Conservation (phyloP, 805 yeast genomes). For the Saitoella complicata region DNA sequence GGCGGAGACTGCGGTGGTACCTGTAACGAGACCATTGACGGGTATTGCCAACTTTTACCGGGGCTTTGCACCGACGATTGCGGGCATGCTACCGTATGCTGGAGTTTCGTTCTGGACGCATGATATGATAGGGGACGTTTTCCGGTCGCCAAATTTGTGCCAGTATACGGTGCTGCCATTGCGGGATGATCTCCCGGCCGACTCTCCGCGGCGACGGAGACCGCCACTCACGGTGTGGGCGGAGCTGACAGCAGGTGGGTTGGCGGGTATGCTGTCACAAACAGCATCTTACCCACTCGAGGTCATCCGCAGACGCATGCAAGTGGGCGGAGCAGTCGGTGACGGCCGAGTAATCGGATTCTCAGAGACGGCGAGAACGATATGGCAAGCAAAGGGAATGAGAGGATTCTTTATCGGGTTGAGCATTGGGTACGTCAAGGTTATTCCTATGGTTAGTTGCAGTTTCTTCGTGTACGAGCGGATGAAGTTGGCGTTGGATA, state of each 20-base stretch:
- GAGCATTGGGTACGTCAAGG: slow-evolving; percentile 80
- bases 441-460: slow-evolving; percentile 90
- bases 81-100: slow-evolving; percentile 96
- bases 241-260: slow-evolving; percentile 81
- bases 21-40: slow-evolving; percentile 9
- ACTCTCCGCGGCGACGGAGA: slow-evolving; percentile 21
- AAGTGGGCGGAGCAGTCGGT: slow-evolving; percentile 69
- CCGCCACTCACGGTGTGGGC: slow-evolving; percentile 78
- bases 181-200: slow-evolving; percentile 17
- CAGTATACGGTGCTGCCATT: slow-evolving; percentile 26
- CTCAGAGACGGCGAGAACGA: slow-evolving; percentile 36
- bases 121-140: slow-evolving; percentile 74
- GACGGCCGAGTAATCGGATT: slow-evolving; percentile 32
- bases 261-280: slow-evolving; percentile 91
- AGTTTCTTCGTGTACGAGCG: slow-evolving; percentile 89
- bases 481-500: slow-evolving; percentile 52
- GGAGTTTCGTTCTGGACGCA: slow-evolving; percentile 94
- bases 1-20: neutral
- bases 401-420: slow-evolving; percentile 88
- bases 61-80: slow-evolving; percentile 83
- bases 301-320: slow-evolving; percentile 86
- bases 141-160: slow-evolving; percentile 44
- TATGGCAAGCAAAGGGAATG: slow-evolving; percentile 60
- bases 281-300: slow-evolving; percentile 96
- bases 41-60: slow-evolving; percentile 61